These are phyloP conservation scores for Agastache rugosa DNA, from an alignment of 257 asterid genomes.

Conservation along the genomic window DNA sequence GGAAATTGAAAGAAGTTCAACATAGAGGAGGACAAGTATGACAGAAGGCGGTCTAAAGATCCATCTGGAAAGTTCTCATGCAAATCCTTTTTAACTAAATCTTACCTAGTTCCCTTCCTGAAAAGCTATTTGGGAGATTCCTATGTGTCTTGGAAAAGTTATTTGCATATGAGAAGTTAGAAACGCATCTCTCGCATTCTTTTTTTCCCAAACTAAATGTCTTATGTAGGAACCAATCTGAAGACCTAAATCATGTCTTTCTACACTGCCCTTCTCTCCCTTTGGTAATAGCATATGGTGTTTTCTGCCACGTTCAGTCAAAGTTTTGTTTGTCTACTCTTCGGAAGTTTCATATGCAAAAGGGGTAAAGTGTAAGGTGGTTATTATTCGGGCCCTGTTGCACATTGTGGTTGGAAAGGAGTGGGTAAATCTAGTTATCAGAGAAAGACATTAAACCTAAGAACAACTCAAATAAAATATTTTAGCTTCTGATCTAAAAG, in stretches of 20 bases:
- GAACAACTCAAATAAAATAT: conserved; percentile 1
- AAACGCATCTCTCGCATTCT: not conserved
- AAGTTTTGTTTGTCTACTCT: not conserved
- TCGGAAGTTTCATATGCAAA: not conserved
- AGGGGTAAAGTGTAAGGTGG: not conserved
- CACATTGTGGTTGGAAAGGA: not conserved
- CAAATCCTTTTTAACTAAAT: not conserved
- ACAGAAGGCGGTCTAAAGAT: not conserved
- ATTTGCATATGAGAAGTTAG: not conserved
- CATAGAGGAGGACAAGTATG: not conserved
- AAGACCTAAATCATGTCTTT: not conserved
- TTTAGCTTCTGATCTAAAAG: not conserved
- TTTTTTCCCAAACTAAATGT: not conserved
- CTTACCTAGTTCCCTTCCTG: not conserved
- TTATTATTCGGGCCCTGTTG: not conserved
- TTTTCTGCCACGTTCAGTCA: not conserved
- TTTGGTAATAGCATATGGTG: not conserved
- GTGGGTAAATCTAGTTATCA: no score
- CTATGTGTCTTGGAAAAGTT: not conserved
- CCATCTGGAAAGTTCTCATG: not conserved
- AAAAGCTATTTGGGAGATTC: not conserved
- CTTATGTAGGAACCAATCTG: not conserved
- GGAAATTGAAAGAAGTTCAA: not conserved
- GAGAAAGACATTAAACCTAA: conserved; percentile 8
- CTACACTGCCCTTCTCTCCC: not conserved